Percentiles rank a stretch among this genome's conserved stretches.
These are phyloP conservation scores for Arthrobotrys megalospora DNA, from an alignment of 2,329 filamentous ascomycete genomes.

Conservation along the genomic window DNA sequence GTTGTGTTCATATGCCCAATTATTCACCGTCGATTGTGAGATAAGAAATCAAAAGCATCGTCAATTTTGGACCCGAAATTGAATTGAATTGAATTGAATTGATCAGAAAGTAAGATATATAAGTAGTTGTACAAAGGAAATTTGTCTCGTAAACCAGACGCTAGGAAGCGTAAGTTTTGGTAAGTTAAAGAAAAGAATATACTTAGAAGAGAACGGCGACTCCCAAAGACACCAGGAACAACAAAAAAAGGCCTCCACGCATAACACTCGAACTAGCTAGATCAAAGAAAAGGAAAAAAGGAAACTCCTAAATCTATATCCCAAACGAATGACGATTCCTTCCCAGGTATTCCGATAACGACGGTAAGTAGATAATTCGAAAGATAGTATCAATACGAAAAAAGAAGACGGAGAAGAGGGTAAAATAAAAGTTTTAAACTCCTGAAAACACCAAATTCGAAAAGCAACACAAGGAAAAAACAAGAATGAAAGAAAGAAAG, in stretches of 20 bases:
- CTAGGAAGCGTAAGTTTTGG: background rate
- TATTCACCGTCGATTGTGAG: background rate
- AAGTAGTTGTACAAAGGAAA: slow-evolving; percentile 12
- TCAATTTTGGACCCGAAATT: background rate
- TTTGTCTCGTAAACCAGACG: slow-evolving; percentile 12
- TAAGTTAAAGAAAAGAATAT: background rate
- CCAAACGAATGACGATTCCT: slow-evolving; percentile 15
- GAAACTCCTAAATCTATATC: slow-evolving; percentile 9
- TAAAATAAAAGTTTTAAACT: background rate
- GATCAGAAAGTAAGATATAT: background rate
- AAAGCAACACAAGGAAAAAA: background rate
- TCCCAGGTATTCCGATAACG: slow-evolving; percentile 11
- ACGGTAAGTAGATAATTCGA: background rate
- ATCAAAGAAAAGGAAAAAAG: background rate
- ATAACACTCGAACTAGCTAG: too few species aligned
- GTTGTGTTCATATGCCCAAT: background rate
- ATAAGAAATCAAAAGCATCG: slow-evolving; percentile 16
- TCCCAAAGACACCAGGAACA: background rate
- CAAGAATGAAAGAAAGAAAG: background rate
- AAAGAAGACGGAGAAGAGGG: background rate
- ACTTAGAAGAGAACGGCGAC: background rate
- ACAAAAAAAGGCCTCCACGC: too few species aligned
- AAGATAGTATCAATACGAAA: background rate
- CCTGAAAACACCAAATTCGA: background rate
- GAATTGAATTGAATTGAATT: background rate